phyloP scores from a whole-genome alignment of 192 early-diverging fungal genomes.

The Coemansia sp. region DNA sequence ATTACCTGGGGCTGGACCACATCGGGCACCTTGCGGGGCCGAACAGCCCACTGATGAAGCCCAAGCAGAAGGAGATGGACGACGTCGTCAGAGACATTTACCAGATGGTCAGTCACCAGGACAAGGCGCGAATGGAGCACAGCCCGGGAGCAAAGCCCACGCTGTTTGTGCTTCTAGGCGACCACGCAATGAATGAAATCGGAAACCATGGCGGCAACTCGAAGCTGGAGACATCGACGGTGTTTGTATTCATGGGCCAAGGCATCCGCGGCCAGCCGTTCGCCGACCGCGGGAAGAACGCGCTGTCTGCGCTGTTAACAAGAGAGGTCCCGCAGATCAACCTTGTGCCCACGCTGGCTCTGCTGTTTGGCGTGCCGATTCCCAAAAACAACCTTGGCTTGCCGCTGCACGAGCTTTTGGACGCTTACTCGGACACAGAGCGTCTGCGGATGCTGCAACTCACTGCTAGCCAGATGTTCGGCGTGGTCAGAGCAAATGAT shows the following conservation, averaged over 20 bases:
- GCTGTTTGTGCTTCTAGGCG: constrained; percentile 74
- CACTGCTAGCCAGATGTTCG: constrained; percentile 63
- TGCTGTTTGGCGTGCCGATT: constrained; percentile 57
- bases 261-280: constrained; percentile 22
- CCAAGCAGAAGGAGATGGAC: constrained; percentile 81
- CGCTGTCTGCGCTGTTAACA: constrained; percentile 26
- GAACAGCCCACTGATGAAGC: constrained; percentile 64
- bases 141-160: constrained; percentile 57
- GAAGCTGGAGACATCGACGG: constrained; percentile 53
- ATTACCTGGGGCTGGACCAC: constrained; percentile 83
- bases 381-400: constrained; percentile 55
- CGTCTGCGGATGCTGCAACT: constrained; percentile 58
- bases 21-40: constrained; percentile 76
- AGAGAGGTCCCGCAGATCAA: constrained; percentile 48
- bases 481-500: constrained; percentile 39
- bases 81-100: constrained; percentile 60
- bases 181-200: constrained; percentile 83
- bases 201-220: constrained; percentile 58
- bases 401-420: constrained; percentile 44
- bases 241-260: constrained; percentile 52
- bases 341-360: constrained; percentile 49
- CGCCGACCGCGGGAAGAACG: constrained; percentile 21
- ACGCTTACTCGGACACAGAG: constrained; percentile 21
- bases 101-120: constrained; percentile 47
- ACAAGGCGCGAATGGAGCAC: constrained; percentile 36